Conservation (phyloP, 176 grass and related monocot genomes). For the Pontederia paniculata region DNA sequence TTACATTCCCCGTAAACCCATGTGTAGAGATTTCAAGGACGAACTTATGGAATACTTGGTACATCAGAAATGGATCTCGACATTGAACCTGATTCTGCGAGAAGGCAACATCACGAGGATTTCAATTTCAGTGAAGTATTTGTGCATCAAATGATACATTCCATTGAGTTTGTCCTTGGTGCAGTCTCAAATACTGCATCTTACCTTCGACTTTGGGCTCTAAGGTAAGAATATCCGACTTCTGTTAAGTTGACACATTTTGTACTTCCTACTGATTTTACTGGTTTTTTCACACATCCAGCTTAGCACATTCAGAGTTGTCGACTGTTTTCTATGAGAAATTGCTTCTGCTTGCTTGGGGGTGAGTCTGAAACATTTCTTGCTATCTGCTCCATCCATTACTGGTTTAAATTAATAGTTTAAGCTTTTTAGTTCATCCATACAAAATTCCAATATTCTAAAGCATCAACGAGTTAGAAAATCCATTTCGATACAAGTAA, state of each 20-base stretch:
- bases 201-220: conserved; percentile 97
- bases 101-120: conserved; percentile 57
- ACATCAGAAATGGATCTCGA: conserved; percentile 89
- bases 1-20: conserved; percentile 15
- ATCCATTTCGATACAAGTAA: neutral
- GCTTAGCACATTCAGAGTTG: conserved; percentile 94
- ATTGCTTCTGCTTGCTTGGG: conserved; percentile 86
- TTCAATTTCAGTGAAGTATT: conserved; percentile 99
- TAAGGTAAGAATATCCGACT: conserved; percentile 41
- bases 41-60: conserved; percentile 80
- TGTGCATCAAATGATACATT: conserved; percentile 99
- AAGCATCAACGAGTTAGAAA: neutral
- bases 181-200: conserved; percentile 98
- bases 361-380: conserved; percentile 37
- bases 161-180: conserved; percentile 97
- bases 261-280: conserved; percentile 14
- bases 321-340: conserved; percentile 99
- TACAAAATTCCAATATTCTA: neutral
- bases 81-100: conserved; percentile 91
- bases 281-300: conserved; percentile 30
- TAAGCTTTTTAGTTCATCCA: neutral
- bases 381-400: neutral
- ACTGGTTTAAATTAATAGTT: neutral
- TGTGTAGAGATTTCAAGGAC: conserved; percentile 92
- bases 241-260: conserved; percentile 4